Conservation (phyloP, 2,329 filamentous ascomycete genomes). For the Harringtonia lauricola region DNA sequence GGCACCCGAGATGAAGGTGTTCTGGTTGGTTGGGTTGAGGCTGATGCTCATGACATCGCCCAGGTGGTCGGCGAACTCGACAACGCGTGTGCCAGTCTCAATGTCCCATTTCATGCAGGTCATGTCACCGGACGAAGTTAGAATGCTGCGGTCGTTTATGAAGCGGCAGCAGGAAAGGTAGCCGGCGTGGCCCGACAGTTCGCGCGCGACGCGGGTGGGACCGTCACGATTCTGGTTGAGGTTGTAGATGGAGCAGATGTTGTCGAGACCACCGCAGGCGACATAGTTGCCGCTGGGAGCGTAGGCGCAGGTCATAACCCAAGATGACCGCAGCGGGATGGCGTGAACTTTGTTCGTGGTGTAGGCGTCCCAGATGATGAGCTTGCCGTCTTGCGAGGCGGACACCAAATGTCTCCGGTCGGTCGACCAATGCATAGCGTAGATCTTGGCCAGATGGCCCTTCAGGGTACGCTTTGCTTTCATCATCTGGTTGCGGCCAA, state of each 20-base stretch:
- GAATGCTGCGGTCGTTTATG: constrained; percentile 94
- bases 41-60: constrained; percentile 99
- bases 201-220: constrained; percentile 90
- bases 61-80: constrained; percentile 95
- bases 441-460: constrained; percentile 97
- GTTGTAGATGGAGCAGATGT: constrained; percentile 99
- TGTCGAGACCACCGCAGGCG: constrained; percentile 95
- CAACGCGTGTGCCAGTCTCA: constrained; percentile 92
- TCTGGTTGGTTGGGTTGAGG: constrained; percentile 98
- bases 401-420: constrained; percentile 95
- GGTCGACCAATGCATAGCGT: constrained; percentile 99
- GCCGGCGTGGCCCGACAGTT: constrained; percentile 91
- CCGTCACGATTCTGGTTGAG: constrained; percentile 88
- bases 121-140: constrained; percentile 98
- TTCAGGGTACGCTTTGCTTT: constrained; percentile 94
- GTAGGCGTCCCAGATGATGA: constrained; percentile 99
- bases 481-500: constrained; percentile 88
- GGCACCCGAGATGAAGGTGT: constrained; percentile 98
- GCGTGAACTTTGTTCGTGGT: constrained; percentile 99
- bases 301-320: constrained; percentile 99
- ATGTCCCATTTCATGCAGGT: constrained; percentile 99
- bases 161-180: constrained; percentile 98
- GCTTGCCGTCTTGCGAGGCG: constrained; percentile 95
- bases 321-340: constrained; percentile 92
- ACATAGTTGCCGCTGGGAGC: constrained; percentile 97